Percentiles rank a stretch among this genome's conserved stretches.
These are phyloP conservation scores for Fusarium buxicola DNA, from an alignment of 2,329 filamentous ascomycete species.

Conservation along the genomic window DNA sequence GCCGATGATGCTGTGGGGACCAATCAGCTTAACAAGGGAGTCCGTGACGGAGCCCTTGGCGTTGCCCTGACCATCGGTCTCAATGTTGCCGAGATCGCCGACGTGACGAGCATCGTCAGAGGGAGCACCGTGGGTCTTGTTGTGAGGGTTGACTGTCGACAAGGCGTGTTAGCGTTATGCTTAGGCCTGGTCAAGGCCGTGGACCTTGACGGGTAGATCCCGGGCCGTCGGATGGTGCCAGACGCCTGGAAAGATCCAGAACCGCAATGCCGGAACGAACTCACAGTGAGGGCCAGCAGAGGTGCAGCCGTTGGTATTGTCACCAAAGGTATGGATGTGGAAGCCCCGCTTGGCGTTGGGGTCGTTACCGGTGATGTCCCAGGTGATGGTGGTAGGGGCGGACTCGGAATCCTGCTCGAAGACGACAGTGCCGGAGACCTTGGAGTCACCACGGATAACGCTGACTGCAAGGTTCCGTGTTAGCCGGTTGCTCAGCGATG, in stretches of 20 bases:
- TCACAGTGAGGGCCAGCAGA: slow-evolving; percentile 97
- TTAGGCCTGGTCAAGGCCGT: not conserved
- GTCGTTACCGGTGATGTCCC: slow-evolving; percentile 93
- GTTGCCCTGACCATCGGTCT: slow-evolving; percentile 93
- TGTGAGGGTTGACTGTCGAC: slow-evolving; percentile 87
- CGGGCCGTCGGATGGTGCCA: not conserved
- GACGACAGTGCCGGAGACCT: slow-evolving; percentile 90
- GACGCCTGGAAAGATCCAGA: not conserved
- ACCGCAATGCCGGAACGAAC: slow-evolving; percentile 50
- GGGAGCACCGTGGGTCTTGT: slow-evolving; percentile 92
- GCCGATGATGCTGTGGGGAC: slow-evolving; percentile 93
- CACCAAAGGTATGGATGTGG: slow-evolving; percentile 98
- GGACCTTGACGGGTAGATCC: slow-evolving; percentile 1
- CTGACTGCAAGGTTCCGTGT: slow-evolving; percentile 71
- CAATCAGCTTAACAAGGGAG: slow-evolving; percentile 93
- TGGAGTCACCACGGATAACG: slow-evolving; percentile 97
- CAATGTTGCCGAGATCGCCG: slow-evolving; percentile 96
- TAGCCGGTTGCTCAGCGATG: slow-evolving; percentile 30
- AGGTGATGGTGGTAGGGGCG: slow-evolving; percentile 85
- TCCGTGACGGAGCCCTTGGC: slow-evolving; percentile 84
- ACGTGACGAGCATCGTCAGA: slow-evolving; percentile 88
- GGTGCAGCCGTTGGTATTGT: slow-evolving; percentile 99
- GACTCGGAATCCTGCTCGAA: slow-evolving; percentile 93
- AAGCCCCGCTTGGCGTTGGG: slow-evolving; percentile 96
- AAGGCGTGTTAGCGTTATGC: slow-evolving; percentile 21